A percentile compares a stretch with the other conserved stretches of the same genome.
phyloP scores from a whole-genome alignment of 1,284 basidiomycete genomes.

The Moesziomyces antarcticus region DNA sequence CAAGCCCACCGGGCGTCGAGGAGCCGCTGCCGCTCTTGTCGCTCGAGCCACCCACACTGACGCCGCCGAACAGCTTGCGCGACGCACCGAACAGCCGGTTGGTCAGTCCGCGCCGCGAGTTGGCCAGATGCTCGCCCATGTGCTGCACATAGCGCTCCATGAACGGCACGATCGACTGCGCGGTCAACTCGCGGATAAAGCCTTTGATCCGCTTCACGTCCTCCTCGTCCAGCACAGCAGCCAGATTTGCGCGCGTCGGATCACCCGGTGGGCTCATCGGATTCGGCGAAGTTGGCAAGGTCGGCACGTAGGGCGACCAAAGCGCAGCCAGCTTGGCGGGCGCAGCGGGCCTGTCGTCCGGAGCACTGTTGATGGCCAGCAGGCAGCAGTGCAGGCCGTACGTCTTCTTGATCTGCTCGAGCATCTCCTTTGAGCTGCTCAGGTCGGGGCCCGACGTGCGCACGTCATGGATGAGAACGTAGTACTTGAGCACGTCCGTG shows the following conservation, averaged over 20 bases:
- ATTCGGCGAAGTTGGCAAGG: conserved; percentile 9
- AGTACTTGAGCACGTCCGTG: conserved; percentile 60
- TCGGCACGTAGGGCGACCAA: conserved; percentile 20
- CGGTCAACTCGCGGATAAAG: conserved; percentile 88
- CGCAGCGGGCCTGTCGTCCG: conserved; percentile 27
- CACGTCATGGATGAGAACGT: conserved; percentile 62
- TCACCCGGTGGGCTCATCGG: not conserved
- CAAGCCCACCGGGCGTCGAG: conserved; percentile 52
- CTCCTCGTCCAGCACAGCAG: conserved; percentile 73
- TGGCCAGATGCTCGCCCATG: conserved; percentile 91
- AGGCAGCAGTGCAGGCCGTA: conserved; percentile 66
- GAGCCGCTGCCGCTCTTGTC: conserved; percentile 12
- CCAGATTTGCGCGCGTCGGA: not conserved
- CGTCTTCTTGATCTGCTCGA: conserved; percentile 60
- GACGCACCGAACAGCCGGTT: conserved; percentile 76
- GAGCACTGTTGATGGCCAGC: conserved; percentile 59
- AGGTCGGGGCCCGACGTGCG: conserved; percentile 49
- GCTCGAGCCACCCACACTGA: conserved; percentile 51
- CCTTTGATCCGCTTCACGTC: conserved; percentile 84
- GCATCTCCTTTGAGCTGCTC: conserved; percentile 45
- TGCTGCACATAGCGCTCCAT: conserved; percentile 94
- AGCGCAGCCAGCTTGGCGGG: conserved; percentile 20
- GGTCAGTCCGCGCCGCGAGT: conserved; percentile 85
- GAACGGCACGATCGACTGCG: conserved; percentile 91
- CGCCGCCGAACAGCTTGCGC: conserved; percentile 70